Percentiles rank a stretch among this genome's conserved stretches.
Conservation (phyloP, 768 basidiomycete genomes). For the Naganishia vaughanmartiniae region DNA sequence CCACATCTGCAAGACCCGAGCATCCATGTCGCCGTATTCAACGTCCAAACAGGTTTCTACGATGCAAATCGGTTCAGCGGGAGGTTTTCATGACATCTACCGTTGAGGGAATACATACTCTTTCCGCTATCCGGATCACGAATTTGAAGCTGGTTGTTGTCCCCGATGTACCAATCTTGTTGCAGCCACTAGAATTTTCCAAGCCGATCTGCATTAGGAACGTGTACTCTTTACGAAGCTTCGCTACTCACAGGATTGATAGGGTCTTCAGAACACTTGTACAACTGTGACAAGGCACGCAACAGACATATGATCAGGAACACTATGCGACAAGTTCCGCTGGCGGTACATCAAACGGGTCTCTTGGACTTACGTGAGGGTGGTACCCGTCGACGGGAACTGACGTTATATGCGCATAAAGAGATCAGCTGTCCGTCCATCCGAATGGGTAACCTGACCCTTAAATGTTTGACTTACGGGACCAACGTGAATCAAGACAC, state of each 20-base stretch:
- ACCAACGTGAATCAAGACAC: background rate
- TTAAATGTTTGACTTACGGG: background rate
- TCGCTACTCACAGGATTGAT: background rate
- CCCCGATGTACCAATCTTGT: background rate
- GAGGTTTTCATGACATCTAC: background rate
- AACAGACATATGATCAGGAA: background rate
- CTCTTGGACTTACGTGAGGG: background rate
- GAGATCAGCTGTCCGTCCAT: background rate
- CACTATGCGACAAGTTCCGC: background rate
- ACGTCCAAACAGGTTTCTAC: constrained; percentile 1
- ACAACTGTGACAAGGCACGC: background rate
- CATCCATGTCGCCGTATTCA: background rate
- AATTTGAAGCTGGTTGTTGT: background rate
- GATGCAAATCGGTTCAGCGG: background rate
- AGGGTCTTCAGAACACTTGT: background rate
- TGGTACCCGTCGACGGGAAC: background rate
- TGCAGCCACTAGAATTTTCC: background rate
- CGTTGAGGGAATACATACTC: background rate
- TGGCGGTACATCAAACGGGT: background rate
- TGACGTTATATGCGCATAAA: background rate
- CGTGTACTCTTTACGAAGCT: background rate
- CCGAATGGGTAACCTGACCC: background rate
- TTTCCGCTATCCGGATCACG: background rate
- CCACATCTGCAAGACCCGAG: background rate
- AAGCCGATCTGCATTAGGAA: background rate